Conservation (phyloP, 805 yeast species). For the Zygotorulaspora florentina region DNA sequence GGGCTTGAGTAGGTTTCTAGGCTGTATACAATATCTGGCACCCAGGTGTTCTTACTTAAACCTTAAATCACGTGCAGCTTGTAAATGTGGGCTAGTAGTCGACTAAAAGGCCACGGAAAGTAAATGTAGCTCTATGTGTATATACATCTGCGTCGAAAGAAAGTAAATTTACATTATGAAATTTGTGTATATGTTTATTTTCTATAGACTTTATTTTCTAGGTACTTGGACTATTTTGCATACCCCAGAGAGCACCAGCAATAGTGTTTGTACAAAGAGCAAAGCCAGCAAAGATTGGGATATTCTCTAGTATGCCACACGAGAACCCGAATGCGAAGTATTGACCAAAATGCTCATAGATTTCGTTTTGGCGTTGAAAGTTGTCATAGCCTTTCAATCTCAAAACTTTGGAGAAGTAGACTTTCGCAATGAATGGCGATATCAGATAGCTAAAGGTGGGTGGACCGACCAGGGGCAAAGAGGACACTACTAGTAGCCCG, state of each 20-base stretch:
- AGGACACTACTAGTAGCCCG: slow-evolving; percentile 21
- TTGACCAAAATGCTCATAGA: slow-evolving; percentile 27
- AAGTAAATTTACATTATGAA: too few species aligned
- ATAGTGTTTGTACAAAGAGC: slow-evolving; percentile 24
- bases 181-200: too few species aligned
- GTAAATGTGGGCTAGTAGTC: too few species aligned
- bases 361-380: slow-evolving; percentile 20
- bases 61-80: too few species aligned
- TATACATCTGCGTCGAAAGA: too few species aligned
- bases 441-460: slow-evolving; percentile 23
- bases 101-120: too few species aligned
- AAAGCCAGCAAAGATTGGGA: slow-evolving; percentile 30
- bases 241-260: slow-evolving; percentile 25
- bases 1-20: background rate
- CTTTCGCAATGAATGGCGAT: slow-evolving; percentile 28
- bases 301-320: slow-evolving; percentile 27
- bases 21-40: background rate
- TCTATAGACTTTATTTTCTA: too few species aligned
- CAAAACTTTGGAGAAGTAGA: slow-evolving; percentile 27
- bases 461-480: slow-evolving; percentile 32
- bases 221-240: slow-evolving; percentile 10
- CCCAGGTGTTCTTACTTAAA: background rate
- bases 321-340: slow-evolving; percentile 31
- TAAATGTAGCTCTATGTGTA: too few species aligned
- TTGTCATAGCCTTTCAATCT: slow-evolving; percentile 21